Base-by-base conservation (phyloP, 768 basidiomycete species). In the Mycena sanguinolenta region DNA sequence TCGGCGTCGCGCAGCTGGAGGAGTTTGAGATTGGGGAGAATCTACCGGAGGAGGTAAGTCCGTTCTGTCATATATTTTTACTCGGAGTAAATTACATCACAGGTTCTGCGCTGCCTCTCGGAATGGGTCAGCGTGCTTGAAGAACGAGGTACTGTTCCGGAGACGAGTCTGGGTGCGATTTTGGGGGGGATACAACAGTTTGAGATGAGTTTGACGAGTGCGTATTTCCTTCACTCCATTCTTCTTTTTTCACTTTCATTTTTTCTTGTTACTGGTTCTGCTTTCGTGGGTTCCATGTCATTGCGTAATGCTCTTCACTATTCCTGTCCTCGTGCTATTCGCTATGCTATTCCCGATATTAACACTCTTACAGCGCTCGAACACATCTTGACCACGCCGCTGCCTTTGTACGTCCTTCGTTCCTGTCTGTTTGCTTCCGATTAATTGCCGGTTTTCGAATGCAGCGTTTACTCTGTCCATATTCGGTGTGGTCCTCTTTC, bases 401-500 rank as follows among this genome's bases (percentile, higher is more conserved):
- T 91, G 34, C 90, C 90, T 36, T 90, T 90, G 90, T 91, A 70
- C 75, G 90, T 83, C 19, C n/a, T n/a, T n/a, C n/a, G n/a, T n/a
- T n/a, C n/a, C n/a, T n/a, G n/a, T 44, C 42, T 34, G n/a, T 34
- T 32, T 58, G 36, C 49, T 61, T 54, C 63, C n/a, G n/a, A n/a
- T n/a, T n/a, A n/a, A n/a, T n/a, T n/a, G n/a, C n/a, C n/a, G n/a
- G n/a, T n/a, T n/a, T n/a, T n/a, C n/a, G n/a, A n/a, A n/a, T n/a
- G 25, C n/a, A 91, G 90, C 71, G 86, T 90, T 9, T 91, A 89
- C 74, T 87, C 90, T 0, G 89, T 87, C 10, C 90, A 91, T 73
- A 90, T 91, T 73, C 83, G 86, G 86, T 84, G 68, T 61, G 75
- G 46, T 25, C 19, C 16, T 27, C 16, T 54, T 30, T 28, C 6